Evolutionary conservation across 345 rosid species (phyloP), one percentile per base, ranked within the genome.

Genomic region (Diplotaxis tenuifolia): DNA sequence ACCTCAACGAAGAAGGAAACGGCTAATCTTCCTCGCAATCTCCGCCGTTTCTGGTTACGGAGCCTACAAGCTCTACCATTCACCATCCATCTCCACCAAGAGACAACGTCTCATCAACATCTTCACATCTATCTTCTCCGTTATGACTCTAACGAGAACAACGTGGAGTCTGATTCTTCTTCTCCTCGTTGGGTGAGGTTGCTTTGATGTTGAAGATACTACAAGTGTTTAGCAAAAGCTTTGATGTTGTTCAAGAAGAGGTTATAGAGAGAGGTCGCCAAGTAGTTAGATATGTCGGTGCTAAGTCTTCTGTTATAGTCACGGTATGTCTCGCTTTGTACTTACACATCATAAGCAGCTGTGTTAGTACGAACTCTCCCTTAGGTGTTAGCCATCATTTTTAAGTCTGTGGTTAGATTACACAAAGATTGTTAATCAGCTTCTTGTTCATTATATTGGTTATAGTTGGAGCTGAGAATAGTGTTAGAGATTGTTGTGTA

Each of bases 311-410:
- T 9, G 85, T 89, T 38, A 83, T 96, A 28, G 75, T 92, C 67
- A 87, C 97, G 2, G 70, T 92, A 52, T 92, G 91, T 67, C 82
- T 96, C 4, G 97, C 97, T 1, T 68, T 90, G 70, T 90, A 89
- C 84, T 81, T 96, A 65, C 94, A 92, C 65, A 65, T 96, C 63
- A 31, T 76, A 21, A 23, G 75, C 19, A n/a, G 75, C 21, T 76
- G 23, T 9, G 45, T 63, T 76, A 22, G 70, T n/a, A n/a, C n/a
- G 53, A 76, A 7, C 10, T 9, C 75, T 70, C 75, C 70, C 18
- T 42, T 76, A 5, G 79, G 70, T n/a, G 54, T 70, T 55, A 76
- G 67, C 25, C 71, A 76, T 27, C 71, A 76, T 55, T 70, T 63
- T 68, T 75, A 40, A 36, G 42, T 36, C 28, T 25, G 4, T 25